phyloP scores from a whole-genome alignment of 2,329 filamentous ascomycete genomes.

The Diaporthe nobilis region DNA sequence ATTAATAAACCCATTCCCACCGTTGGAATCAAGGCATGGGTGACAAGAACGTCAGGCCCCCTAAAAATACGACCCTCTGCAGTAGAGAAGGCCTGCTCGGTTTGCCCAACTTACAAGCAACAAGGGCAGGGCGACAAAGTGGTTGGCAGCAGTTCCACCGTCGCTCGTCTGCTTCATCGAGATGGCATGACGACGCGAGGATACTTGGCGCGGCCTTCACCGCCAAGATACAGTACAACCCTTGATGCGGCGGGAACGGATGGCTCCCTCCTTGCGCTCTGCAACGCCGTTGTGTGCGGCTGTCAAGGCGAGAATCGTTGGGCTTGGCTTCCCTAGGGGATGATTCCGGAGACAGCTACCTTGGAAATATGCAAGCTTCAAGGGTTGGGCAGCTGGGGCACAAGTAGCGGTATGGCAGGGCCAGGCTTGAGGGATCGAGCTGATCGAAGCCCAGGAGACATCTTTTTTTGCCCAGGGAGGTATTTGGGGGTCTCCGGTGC shows the following conservation, averaged over 20 bases:
- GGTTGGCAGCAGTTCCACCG: slow-evolving; percentile 1
- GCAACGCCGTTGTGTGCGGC: slow-evolving; percentile 32
- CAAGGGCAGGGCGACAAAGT: slow-evolving; percentile 4
- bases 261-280: slow-evolving; percentile 11
- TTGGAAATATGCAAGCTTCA: slow-evolving; percentile 28
- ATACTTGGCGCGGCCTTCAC: slow-evolving; percentile 26
- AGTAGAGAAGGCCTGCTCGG: slow-evolving; percentile 36
- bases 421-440: slow-evolving; percentile 11
- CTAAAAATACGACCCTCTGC: background rate
- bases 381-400: slow-evolving; percentile 22
- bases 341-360: slow-evolving; percentile 14
- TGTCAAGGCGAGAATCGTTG: slow-evolving; percentile 15
- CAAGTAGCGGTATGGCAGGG: slow-evolving; percentile 27
- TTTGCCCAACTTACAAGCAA: background rate
- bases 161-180: slow-evolving; percentile 8
- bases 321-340: slow-evolving; percentile 15
- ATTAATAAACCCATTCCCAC: slow-evolving; percentile 39
- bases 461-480: background rate
- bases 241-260: slow-evolving; percentile 20
- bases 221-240: background rate
- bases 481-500: slow-evolving; percentile 16
- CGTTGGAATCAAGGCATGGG: slow-evolving; percentile 49
- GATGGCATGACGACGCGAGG: slow-evolving; percentile 24
- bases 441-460: slow-evolving; percentile 10
- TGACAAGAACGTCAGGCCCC: slow-evolving; percentile 27